Evolutionary conservation across 225 moss, liverwort and hornwort genomes (phyloP).

Genomic region (Polytrichum commune): DNA sequence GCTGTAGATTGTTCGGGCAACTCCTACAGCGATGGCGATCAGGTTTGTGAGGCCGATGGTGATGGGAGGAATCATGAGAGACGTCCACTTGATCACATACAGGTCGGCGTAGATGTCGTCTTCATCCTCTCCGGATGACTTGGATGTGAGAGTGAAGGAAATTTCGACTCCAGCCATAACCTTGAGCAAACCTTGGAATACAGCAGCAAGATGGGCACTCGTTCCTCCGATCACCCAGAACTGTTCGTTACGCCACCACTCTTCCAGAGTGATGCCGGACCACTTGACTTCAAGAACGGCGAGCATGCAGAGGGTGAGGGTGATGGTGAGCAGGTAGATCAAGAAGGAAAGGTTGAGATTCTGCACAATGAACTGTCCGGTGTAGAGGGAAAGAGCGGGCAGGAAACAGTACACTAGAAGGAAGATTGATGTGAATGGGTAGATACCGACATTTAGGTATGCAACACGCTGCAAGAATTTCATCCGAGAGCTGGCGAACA

Average conservation of each 20-base stretch:
- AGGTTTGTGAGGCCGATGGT: slow-evolving; percentile 79
- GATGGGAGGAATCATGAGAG: slow-evolving; percentile 91
- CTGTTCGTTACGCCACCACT: slow-evolving; percentile 97
- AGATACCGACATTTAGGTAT: slow-evolving; percentile 88
- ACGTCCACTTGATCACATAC: slow-evolving; percentile 85
- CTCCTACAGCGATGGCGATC: slow-evolving; percentile 80
- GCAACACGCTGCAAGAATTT: slow-evolving; percentile 86
- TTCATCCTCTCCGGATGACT: slow-evolving; percentile 78
- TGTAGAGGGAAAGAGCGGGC: slow-evolving; percentile 84
- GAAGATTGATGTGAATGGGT: slow-evolving; percentile 89
- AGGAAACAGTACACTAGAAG: slow-evolving; percentile 88
- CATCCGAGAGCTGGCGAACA: slow-evolving; percentile 75
- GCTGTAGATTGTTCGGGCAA: slow-evolving; percentile 70
- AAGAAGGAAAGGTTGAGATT: slow-evolving; percentile 69
- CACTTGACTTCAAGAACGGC: slow-evolving; percentile 86
- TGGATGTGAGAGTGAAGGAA: slow-evolving; percentile 87
- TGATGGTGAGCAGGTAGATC: slow-evolving; percentile 75
- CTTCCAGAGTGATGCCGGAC: slow-evolving; percentile 79
- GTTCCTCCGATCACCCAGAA: slow-evolving; percentile 98
- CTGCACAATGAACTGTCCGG: slow-evolving; percentile 74
- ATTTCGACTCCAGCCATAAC: slow-evolving; percentile 90
- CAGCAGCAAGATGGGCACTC: slow-evolving; percentile 92
- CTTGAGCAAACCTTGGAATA: slow-evolving; percentile 85
- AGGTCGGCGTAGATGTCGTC: slow-evolving; percentile 74
- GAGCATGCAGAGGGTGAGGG: slow-evolving; percentile 69